Evolutionary conservation across 139 green algal species (phyloP), one percentile per base, ranked within the genome.

Genomic region (Chlorokybus atmophyticus): DNA sequence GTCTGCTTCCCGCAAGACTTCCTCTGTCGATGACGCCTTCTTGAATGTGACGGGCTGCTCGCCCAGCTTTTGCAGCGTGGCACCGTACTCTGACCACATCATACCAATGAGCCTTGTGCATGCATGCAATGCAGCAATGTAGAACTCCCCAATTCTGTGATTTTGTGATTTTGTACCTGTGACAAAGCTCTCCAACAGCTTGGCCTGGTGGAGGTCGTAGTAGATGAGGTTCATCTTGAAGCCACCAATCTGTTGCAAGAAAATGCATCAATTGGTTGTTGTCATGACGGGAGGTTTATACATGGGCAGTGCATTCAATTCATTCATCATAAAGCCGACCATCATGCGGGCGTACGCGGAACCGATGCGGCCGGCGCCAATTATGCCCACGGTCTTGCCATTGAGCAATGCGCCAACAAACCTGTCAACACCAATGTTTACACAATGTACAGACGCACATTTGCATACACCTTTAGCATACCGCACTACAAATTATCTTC

Each of bases 181-280:
- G 35, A 44, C 35, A 44, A 44, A n/a, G n/a, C 74, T 54, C 73
- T 87, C 75, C 32, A 87, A 63, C 21, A 61, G 44, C 29, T 48
- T 76, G 6, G 35, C 38, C 78, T 77, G 88, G 78, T 93, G 94
- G 25, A 85, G 83, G 68, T 97, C 88, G 57, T 82, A 95, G 74
- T 98, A 98, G 3, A 98, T 71, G 6, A 97, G 58, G 78, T 98
- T 79, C 83, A 94, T 95, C 71, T 98, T 98, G 85, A 97, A 93
- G 0, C 90, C 90, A 68, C 97, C 90, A 23, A 69, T 41, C 61
- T 69, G n/a, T n/a, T n/a, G n/a, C n/a, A n/a, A n/a, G n/a, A n/a
- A n/a, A n/a, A n/a, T n/a, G n/a, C n/a, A n/a, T n/a, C n/a, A n/a
- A n/a, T n/a, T n/a, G n/a, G n/a, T n/a, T n/a, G n/a, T n/a, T n/a